Percentiles rank a stretch among this genome's conserved stretches.
Evolutionary conservation across 2,329 filamentous ascomycete species (phyloP).

Genomic region (Penicillium sp.): DNA sequence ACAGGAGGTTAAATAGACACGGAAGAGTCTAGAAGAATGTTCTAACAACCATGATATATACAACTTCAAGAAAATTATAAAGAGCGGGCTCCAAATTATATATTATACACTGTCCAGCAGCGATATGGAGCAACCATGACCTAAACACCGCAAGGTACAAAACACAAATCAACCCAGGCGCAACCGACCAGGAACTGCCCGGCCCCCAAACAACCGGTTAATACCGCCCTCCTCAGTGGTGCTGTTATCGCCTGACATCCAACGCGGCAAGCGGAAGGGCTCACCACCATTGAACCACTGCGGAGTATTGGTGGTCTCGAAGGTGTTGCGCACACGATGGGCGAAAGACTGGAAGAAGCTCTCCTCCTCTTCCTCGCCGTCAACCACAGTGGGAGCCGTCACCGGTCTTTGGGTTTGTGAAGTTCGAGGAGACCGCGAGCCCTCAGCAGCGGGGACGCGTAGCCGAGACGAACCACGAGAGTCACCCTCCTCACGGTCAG

Average conservation of each 20-base stretch:
- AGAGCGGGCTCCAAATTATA: neutral
- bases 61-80: conserved; percentile 3
- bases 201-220: conserved; percentile 39
- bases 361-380: conserved; percentile 66
- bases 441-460: conserved; percentile 31
- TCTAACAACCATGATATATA: conserved; percentile 10
- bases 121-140: conserved; percentile 2
- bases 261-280: conserved; percentile 70
- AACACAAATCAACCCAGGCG: conserved; percentile 28
- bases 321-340: conserved; percentile 83
- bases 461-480: conserved; percentile 31
- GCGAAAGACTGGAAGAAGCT: conserved; percentile 80
- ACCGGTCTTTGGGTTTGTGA: conserved; percentile 31
- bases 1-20: too few species aligned
- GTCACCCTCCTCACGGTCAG: conserved; percentile 23
- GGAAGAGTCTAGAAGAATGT: too few species aligned
- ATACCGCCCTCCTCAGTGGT: conserved; percentile 30
- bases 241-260: conserved; percentile 64
- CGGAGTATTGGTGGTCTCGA: conserved; percentile 76
- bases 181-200: conserved; percentile 38
- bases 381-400: conserved; percentile 40
- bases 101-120: conserved; percentile 24
- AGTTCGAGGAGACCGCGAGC: conserved; percentile 26
- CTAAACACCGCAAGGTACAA: conserved; percentile 15
- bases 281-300: conserved; percentile 70